These are phyloP conservation scores for Yamadazyma trypodendri DNA, from an alignment of 1,139 yeast species.

Conservation along the genomic window DNA sequence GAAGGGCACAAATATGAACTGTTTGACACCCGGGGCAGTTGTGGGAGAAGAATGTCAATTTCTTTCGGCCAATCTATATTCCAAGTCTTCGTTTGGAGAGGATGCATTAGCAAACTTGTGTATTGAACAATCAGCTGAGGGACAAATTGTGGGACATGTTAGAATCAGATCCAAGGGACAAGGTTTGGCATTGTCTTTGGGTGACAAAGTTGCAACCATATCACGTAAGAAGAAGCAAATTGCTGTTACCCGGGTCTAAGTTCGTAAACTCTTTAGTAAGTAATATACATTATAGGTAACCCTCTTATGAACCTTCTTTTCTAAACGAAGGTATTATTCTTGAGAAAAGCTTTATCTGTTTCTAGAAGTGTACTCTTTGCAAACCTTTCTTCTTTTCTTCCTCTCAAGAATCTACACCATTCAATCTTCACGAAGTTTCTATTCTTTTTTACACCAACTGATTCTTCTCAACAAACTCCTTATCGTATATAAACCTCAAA, in stretches of 20 bases:
- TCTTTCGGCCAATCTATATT: slow-evolving; percentile 90
- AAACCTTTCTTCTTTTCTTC: too few relatives aligned
- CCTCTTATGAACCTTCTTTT: too few relatives aligned
- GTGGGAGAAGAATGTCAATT: slow-evolving; percentile 88
- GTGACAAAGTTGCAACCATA: slow-evolving; percentile 86
- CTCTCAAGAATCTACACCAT: too few relatives aligned
- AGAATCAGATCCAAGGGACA: slow-evolving; percentile 98
- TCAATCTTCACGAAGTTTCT: too few relatives aligned
- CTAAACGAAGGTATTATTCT: too few relatives aligned
- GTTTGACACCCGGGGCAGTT: slow-evolving; percentile 88
- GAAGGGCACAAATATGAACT: slow-evolving; percentile 88
- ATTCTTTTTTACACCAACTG: slow-evolving; percentile 4
- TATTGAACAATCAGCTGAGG: slow-evolving; percentile 78
- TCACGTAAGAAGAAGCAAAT: slow-evolving; percentile 52
- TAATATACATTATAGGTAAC: slow-evolving; percentile 5
- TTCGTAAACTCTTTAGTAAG: background rate
- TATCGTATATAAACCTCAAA: slow-evolving; percentile 16
- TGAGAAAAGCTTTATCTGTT: too few relatives aligned
- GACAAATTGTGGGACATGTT: slow-evolving; percentile 89
- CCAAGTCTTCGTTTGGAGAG: slow-evolving; percentile 93
- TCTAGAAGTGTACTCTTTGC: too few relatives aligned
- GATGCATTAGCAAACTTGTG: slow-evolving; percentile 96
- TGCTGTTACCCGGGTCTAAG: slow-evolving; percentile 21
- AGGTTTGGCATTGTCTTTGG: slow-evolving; percentile 91
- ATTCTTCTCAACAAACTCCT: slow-evolving; percentile 9